Conservation (phyloP, 768 basidiomycete genomes). For the Kwoniella sp. region DNA sequence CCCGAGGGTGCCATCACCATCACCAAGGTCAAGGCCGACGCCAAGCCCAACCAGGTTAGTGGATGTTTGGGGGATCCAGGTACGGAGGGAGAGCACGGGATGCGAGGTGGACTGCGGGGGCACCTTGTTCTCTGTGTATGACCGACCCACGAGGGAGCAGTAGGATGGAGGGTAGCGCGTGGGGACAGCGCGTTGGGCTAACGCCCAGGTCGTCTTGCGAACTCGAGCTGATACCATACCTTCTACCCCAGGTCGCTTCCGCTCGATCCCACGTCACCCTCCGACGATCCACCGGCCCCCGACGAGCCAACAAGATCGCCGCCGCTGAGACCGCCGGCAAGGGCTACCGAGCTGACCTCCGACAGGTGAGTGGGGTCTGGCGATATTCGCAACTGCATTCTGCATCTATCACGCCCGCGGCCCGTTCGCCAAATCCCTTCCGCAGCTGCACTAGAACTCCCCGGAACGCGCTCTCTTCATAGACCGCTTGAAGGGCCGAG, state of each 20-base stretch:
- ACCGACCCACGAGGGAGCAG: too few relatives aligned
- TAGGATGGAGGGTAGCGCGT: not conserved
- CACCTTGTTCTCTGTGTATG: too few relatives aligned
- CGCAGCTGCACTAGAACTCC: conserved; percentile 44
- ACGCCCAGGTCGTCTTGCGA: too few relatives aligned
- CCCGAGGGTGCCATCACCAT: conserved; percentile 37
- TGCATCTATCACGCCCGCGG: not conserved
- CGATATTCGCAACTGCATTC: not conserved
- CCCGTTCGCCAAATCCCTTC: not conserved
- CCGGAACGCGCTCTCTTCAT: conserved; percentile 24
- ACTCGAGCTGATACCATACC: too few relatives aligned
- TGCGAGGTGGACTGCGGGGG: not conserved
- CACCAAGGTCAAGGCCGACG: conserved; percentile 48
- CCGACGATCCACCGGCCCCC: conserved; percentile 37
- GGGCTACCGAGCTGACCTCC: conserved; percentile 50
- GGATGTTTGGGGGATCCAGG: not conserved
- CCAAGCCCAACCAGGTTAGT: conserved; percentile 42
- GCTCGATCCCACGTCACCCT: conserved; percentile 39
- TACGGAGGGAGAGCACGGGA: not conserved
- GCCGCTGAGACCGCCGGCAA: conserved; percentile 48
- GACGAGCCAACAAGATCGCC: conserved; percentile 49
- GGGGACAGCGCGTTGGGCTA: too few relatives aligned
- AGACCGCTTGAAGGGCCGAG: conserved; percentile 37
- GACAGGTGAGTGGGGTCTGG: conserved; percentile 36
- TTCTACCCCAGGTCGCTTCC: conserved; percentile 42